phyloP scores from a whole-genome alignment of 139 green algal genomes.

The Chara braunii region DNA sequence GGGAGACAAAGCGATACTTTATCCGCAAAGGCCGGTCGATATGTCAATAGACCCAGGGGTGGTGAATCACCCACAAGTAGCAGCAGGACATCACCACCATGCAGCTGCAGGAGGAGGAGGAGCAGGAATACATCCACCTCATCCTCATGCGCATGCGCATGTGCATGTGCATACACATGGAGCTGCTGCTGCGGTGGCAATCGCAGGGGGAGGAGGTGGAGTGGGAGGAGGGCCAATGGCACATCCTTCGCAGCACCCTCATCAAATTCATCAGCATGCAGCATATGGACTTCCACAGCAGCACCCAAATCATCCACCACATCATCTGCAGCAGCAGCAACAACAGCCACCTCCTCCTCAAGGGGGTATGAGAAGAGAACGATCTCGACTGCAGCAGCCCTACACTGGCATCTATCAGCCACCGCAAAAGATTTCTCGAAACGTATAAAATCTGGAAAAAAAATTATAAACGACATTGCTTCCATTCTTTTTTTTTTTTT shows the following conservation, averaged over 20 bases:
- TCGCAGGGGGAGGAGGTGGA: background rate
- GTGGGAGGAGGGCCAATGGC: too few relatives aligned
- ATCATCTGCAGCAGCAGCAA: conserved; percentile 1
- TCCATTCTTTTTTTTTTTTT: too few relatives aligned
- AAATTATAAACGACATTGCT: too few relatives aligned
- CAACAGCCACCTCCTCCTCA: too few relatives aligned
- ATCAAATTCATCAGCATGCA: background rate
- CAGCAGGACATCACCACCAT: background rate
- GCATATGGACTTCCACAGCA: background rate
- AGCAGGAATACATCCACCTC: background rate
- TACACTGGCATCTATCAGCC: too few relatives aligned
- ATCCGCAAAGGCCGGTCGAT: conserved; percentile 26
- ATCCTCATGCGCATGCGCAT: background rate
- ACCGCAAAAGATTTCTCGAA: too few relatives aligned
- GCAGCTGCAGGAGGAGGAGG: background rate
- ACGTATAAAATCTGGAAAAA: too few relatives aligned
- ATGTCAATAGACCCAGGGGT: conserved; percentile 25
- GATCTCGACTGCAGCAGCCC: too few relatives aligned
- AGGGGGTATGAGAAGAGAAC: too few relatives aligned
- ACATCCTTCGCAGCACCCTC: background rate
- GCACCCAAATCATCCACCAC: background rate
- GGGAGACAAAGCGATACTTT: conserved; percentile 13
- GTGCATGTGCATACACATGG: background rate
- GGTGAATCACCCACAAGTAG: background rate
- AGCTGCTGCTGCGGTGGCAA: conserved; percentile 1